Base-by-base conservation (phyloP, 495 filamentous ascomycete genomes). In the Usnea hakonensis region DNA sequence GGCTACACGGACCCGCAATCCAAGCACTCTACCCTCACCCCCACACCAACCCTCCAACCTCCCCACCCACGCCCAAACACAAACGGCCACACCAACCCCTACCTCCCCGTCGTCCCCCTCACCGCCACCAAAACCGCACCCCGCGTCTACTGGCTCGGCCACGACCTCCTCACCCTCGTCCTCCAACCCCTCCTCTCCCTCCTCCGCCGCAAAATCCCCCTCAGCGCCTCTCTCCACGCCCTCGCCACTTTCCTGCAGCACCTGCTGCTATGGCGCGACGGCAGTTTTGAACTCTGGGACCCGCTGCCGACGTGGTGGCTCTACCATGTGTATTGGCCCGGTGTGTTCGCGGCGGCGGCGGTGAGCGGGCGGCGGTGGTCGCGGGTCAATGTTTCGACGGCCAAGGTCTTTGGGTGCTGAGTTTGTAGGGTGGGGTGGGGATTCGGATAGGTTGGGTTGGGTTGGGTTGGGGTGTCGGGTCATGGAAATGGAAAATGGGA, bases 321-420 rank as follows among this genome's bases (percentile, higher is more conserved):
- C 4, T 86, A 85, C 69, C 81, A 84, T 60, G 74, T 82, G 1
- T 87, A 83, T 69, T 86, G 80, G 82, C 85, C 83, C n/a, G 65
- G 71, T 33, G 69, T 73, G 63, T 81, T 85, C 63, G 16, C 75
- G 21, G 57, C 61, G 9, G 64, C 70, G 58, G 62, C 79, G 48
- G 57, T 77, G 56, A 65, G 66, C 13, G 71, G 77, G 46, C 75
- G 60, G 61, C 74, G 67, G 55, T 87, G 84, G 84, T 83, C 76
- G 60, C 71, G 82, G 65, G 63, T 84, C 40, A 85, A 87, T 73
- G 81, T 85, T 13, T 80, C 79, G 55, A 87, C 85, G 26, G 76
- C 73, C 38, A 81, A 83, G 67, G 73, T 86, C 66, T 85, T 85
- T 68, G 70, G 64, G 58, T 76, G 71, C 57, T 77, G 58, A 67